Conservation (phyloP, 352 stramenopile species). For the Globisporangium irregulare region DNA sequence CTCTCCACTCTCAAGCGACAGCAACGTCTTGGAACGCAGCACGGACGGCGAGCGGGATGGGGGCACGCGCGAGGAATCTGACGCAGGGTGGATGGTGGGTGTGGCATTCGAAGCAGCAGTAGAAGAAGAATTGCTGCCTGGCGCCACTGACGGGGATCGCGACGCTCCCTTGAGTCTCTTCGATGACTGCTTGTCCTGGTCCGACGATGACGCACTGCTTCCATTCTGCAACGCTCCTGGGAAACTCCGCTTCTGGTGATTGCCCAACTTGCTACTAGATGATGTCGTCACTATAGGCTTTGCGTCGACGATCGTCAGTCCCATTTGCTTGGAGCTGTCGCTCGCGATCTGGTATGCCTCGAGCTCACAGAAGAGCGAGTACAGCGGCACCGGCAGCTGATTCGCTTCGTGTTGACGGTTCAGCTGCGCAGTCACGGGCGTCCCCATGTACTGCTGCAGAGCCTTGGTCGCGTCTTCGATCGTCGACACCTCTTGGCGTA, state of each 20-base stretch:
- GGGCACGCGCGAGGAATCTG: constrained; percentile 16
- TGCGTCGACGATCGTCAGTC: constrained; percentile 51
- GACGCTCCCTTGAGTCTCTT: constrained; percentile 49
- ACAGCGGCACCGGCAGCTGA: constrained; percentile 55
- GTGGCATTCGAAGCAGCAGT: constrained; percentile 4
- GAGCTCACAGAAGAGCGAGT: constrained; percentile 70
- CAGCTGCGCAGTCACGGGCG: constrained; percentile 38
- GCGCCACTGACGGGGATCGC: constrained; percentile 30
- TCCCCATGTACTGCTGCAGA: constrained; percentile 61
- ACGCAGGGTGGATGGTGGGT: constrained; percentile 10
- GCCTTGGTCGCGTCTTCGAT: constrained; percentile 62
- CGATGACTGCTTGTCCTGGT: constrained; percentile 16
- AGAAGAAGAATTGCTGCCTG: constrained; percentile 2
- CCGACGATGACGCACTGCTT: not conserved
- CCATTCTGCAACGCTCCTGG: constrained; percentile 19
- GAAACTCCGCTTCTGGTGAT: constrained; percentile 17
- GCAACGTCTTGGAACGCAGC: constrained; percentile 19
- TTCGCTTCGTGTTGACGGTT: constrained; percentile 42
- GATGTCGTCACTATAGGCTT: constrained; percentile 16
- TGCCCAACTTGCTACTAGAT: constrained; percentile 28
- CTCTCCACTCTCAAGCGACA: constrained; percentile 35
- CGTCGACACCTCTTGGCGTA: constrained; percentile 43
- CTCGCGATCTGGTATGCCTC: constrained; percentile 65
- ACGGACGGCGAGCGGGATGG: constrained; percentile 56
- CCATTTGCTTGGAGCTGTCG: constrained; percentile 43